Base-by-base conservation (phyloP, 1,139 yeast species). In the Geotrichum restrictum region DNA sequence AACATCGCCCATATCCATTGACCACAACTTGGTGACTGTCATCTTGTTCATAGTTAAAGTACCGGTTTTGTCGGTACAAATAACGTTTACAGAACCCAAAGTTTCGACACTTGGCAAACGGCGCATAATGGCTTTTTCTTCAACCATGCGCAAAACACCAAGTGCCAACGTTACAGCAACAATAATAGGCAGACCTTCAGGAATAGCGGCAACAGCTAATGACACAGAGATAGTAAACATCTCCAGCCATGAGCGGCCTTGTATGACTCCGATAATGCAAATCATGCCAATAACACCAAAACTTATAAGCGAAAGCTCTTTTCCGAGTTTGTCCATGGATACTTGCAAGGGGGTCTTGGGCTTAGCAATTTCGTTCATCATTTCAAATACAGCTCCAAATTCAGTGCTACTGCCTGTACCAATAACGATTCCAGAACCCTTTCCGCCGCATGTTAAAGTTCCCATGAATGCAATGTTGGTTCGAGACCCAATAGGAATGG, bases 171-270 rank as follows among this genome's bases (percentile, higher is more conserved):
- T 93, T 4, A 93, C 98, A 3, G 98, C 91, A 43, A 93, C 98
- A 66, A 93, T 91, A 63, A 93, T 91, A 0, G 98, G 98, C 59
- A 93, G 77, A 53, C 98, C 98, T 70, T 93, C 98, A 3, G 98
- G 98, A 60, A 93, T 91, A 1, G 98, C 98, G 47, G 98, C 98
- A 13, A 93, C 98, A 0, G 98, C 98, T 58, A 93, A 76, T 2
- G 96, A 88, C 10, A 93, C 98, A 1, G 96, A 88, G 56, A 93
- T 89, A 67, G 93, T 96, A 71, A 93, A 91, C 96, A 93, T 93
- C 59, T 91, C 98, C 56, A 93, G 76, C 96, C 96, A 88, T 8
- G 87, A 78, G 58, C 95, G 84, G 49, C 98, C 98, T 72, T 91
- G 96, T 48, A 87, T 53, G 21, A 93, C 77, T 54, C 98, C 98